Evolutionary conservation across 2,329 filamentous ascomycete genomes (phyloP).

Genomic region (Neofusicoccum sp.): DNA sequence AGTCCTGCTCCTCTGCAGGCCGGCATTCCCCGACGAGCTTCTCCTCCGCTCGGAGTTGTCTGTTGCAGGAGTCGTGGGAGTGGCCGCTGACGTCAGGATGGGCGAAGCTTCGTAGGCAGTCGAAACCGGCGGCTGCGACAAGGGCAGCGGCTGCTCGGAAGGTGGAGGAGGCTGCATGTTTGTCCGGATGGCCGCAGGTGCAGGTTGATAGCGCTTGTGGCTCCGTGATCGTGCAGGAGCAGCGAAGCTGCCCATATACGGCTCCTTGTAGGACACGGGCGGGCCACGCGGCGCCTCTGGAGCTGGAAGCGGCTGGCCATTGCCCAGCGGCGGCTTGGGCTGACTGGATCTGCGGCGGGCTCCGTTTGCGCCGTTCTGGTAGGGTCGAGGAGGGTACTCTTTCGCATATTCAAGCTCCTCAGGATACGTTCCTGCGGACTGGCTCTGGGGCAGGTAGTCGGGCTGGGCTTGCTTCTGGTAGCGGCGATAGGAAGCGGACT

Average conservation of each 20-base stretch:
- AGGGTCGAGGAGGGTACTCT: conserved; percentile 2
- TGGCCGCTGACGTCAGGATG: background rate
- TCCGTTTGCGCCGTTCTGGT: background rate
- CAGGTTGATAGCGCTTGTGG: conserved; percentile 16
- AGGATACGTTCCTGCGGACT: background rate
- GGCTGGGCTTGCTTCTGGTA: conserved; percentile 6
- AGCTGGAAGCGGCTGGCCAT: background rate
- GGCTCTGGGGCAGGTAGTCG: background rate
- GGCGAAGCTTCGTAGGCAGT: background rate
- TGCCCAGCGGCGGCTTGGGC: background rate
- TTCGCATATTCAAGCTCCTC: conserved; percentile 4
- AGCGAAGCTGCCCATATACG: conserved; percentile 16
- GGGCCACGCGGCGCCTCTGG: conserved; percentile 8
- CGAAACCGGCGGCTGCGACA: background rate
- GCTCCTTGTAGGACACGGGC: conserved; percentile 18
- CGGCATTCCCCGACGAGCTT: conserved; percentile 25
- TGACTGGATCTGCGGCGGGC: conserved; percentile 9
- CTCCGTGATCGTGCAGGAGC: conserved; percentile 14
- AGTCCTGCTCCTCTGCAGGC: conserved; percentile 25
- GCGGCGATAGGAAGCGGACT: conserved; percentile 20
- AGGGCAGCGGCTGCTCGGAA: background rate
- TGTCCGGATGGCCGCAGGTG: background rate
- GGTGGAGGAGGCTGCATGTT: background rate
- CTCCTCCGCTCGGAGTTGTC: conserved; percentile 5
- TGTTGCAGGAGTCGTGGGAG: conserved; percentile 14